Percentiles rank a stretch among this genome's conserved stretches.
These are phyloP conservation scores for Amanita muscaria DNA, from an alignment of 768 basidiomycete species.

Conservation along the genomic window DNA sequence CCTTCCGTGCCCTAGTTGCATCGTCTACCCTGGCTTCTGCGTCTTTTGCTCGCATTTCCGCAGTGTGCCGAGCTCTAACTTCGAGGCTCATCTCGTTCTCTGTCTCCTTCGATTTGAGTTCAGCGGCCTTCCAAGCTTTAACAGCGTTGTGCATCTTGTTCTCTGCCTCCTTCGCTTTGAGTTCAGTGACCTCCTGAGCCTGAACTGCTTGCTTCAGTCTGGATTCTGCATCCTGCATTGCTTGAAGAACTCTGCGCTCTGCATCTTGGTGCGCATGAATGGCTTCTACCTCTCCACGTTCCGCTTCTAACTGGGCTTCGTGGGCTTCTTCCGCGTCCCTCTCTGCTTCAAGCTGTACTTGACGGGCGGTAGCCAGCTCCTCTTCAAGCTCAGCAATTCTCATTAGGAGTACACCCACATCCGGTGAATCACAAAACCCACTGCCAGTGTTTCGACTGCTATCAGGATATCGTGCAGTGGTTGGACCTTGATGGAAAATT, in stretches of 20 bases:
- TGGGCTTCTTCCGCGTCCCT: neutral
- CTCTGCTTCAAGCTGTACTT: neutral
- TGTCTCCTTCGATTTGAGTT: no score
- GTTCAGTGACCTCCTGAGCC: neutral
- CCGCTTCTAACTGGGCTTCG: neutral
- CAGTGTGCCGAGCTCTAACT: no score
- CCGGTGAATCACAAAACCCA: no score
- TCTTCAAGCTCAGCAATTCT: neutral
- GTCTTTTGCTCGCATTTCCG: neutral
- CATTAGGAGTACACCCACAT: no score
- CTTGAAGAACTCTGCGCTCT: constrained; percentile 1
- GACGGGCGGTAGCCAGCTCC: neutral
- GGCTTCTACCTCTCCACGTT: neutral
- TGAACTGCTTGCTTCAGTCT: no score
- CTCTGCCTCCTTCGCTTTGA: neutral
- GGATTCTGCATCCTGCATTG: no score
- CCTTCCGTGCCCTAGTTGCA: no score
- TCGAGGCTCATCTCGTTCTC: no score
- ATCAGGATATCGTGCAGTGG: neutral
- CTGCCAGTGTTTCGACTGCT: neutral
- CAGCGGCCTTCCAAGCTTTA: neutral
- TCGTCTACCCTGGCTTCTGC: no score
- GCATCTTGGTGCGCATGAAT: neutral
- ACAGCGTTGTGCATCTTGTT: no score
- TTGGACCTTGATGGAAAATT: no score